Evolutionary conservation across 1,139 yeast species (phyloP), one percentile per base, ranked within the genome.

Genomic region (Eremothecium gossypii): DNA sequence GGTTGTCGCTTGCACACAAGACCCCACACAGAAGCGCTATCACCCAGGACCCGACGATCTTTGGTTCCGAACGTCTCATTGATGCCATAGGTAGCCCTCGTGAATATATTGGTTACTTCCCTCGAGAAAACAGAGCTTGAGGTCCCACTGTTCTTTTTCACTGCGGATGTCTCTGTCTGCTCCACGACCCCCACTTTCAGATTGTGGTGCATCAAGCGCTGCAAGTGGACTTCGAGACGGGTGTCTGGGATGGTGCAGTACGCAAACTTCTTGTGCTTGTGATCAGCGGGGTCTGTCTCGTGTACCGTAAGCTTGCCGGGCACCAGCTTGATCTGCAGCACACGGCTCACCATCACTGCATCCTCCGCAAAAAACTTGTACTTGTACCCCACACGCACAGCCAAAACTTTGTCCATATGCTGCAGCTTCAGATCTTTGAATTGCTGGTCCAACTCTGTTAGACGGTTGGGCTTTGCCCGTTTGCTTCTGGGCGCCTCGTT

Each of bases 381-480:
- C 61, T 86, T 86, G 64, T 91, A 91, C 0, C 98, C 98, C 7
- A 84, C 93, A 57, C 91, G 93, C 20, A 91, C 71, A 0, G 91
- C 78, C 7, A 91, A 66, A 1, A 91, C 53, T 38, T 84, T 83
- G 48, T 85, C 95, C 39, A 61, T 58, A 56, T 89, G 67, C 1
- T 64, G 58, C 4, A 62, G 54, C 53, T 86, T 86, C 40, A 91
- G 64, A 4, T 76, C 79, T 20, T 78, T 65, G 45, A 79, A 78
- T 58, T 89, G 97, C 46, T 73, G 73, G 51, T 87, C 96, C 39
- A 87, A 64, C 0, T 96, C 96, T 0, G 95, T 89, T 40, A 78
- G 60, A 41, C 67, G 67, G 39, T 47, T 48, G 10, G 39, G 17
- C n/a, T 44, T 38, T 1, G 43, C 8, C 12, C 41, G 49, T 32